Conservation (phyloP, 257 asterid species). For the Fraxinus americana region DNA sequence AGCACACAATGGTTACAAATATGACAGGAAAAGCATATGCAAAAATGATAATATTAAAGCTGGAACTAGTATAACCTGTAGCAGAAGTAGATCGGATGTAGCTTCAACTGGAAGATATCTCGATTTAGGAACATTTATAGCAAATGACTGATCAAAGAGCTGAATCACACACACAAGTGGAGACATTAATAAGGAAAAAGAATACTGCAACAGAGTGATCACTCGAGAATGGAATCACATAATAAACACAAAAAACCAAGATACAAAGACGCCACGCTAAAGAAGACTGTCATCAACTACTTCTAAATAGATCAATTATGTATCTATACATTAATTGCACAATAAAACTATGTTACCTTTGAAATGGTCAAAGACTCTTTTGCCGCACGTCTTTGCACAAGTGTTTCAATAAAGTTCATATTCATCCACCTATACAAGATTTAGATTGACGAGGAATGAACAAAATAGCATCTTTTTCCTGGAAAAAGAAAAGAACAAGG, state of each 20-base stretch:
- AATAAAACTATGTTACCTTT: slow-evolving; percentile 51
- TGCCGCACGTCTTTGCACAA: slow-evolving; percentile 43
- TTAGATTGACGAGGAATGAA: slow-evolving; percentile 20
- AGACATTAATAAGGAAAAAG: slow-evolving; percentile 25
- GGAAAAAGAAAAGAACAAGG: slow-evolving; percentile 16
- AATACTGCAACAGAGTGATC: background rate
- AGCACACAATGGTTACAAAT: slow-evolving; percentile 20
- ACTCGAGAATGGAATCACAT: background rate
- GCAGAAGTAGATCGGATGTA: slow-evolving; percentile 78
- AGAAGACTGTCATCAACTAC: background rate
- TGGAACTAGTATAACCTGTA: slow-evolving; percentile 54
- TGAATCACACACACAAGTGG: slow-evolving; percentile 37
- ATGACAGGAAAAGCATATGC: slow-evolving; percentile 16
- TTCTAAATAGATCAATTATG: background rate
- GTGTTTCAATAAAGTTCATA: slow-evolving; percentile 49
- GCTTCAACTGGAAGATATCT: slow-evolving; percentile 75
- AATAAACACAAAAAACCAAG: background rate
- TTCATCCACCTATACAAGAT: slow-evolving; percentile 75
- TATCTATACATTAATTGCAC: background rate
- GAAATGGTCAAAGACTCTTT: slow-evolving; percentile 40
- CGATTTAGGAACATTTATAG: slow-evolving; percentile 65
- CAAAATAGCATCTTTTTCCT: slow-evolving; percentile 25
- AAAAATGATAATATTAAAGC: slow-evolving; percentile 3
- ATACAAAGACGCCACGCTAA: background rate
- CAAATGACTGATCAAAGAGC: slow-evolving; percentile 62